Base-by-base conservation (phyloP, 1,284 basidiomycete genomes). In the Moesziomyces sp. region DNA sequence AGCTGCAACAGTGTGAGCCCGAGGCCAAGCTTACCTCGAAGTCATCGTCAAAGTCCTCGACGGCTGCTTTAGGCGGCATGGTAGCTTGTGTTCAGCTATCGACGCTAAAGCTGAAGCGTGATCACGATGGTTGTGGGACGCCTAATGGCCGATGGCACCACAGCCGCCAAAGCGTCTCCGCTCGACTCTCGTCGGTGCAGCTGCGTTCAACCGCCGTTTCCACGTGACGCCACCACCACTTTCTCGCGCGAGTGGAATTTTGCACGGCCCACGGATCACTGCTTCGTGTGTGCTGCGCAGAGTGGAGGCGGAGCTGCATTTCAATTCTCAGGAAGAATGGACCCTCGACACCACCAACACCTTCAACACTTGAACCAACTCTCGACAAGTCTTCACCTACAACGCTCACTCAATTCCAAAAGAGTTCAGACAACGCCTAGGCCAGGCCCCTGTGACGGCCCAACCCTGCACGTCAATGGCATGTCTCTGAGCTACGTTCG, bases 21-120 rank as follows among this genome's bases (percentile, higher is more conserved):
- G 16, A 49, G 46, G 62, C 30, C 26, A 3, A 28, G 57, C 79
- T 53, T 62, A 83, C 81, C 51, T 83, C 82, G 46, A 79, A 80
- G 58, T 83, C 82, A 75, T 83, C 82, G 68, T 83, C 77, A 44
- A 83, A 83, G 40, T 81, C 82, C 45, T 83, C 77, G n/a, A 79
- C 71, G n/a, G 69, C 67, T 60, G 72, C 72, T 63, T 74, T 76
- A 21, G 70, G 70, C 50, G 70, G 74, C 74, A 76, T 76, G 19
- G 58, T 72, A 58, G 42, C 2, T 5, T 40, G 14, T 40, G 7
- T 40, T 14, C 38, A 33, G 30, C 30, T 2, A 13, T 10, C 13
- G 16, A 40, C 3, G 16, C 5, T 14, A 7, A 18, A n/a, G 38
- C 38, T 18, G 14, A 14, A 6, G 38, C 11, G 16, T 6, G 6